Evolutionary conservation across 2,329 filamentous ascomycete genomes (phyloP), one percentile per base, ranked within the genome.

Genomic region (Cladophialophora carrionii): DNA sequence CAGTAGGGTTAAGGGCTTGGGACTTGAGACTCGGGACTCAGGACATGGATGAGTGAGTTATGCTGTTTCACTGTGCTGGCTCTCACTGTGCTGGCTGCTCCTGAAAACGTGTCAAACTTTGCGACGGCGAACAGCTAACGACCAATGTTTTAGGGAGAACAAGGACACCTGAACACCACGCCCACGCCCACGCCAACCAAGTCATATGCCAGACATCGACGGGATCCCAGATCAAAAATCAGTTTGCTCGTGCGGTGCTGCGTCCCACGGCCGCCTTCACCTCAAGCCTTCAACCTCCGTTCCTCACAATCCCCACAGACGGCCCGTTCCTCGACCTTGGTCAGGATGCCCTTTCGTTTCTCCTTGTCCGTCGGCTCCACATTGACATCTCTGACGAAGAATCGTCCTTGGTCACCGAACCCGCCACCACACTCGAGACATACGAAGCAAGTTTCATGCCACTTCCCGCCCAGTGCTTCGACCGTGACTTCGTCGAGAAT

Each of bases 401-500:
- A 89, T 56, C 85, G 76, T 0, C 86, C 87, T 64, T 88, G 86
- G 4, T 82, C 71, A 4, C 79, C 82, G 71, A 89, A 88, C 0
- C 81, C 83, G 32, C 82, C 81, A 26, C 82, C 81, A 72, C 87
- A 89, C 72, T 87, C 85, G 79, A 87, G 77, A 75, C 95, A 99
- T 62, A 88, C 87, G 79, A 99, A 99, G 77, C 95, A 99, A 65
- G 87, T 83, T 62, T 91, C 88, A 78, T 99, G 95, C 93, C 95
- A 99, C 80, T 98, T 94, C 12, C 87, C 88, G 4, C 92, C 94
- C 51, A 99, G 82, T 0, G 95, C 95, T 74, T 90, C 89, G 22
- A 99, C 88, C 65, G 97, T 96, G 74, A 94, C 87, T 57, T 96
- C 89, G 53, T 96, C 94, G 58, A 95, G 88, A 61, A 98, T 92